Evolutionary conservation across 1,139 yeast genomes (phyloP).

Genomic region (Kazachstania sp.): DNA sequence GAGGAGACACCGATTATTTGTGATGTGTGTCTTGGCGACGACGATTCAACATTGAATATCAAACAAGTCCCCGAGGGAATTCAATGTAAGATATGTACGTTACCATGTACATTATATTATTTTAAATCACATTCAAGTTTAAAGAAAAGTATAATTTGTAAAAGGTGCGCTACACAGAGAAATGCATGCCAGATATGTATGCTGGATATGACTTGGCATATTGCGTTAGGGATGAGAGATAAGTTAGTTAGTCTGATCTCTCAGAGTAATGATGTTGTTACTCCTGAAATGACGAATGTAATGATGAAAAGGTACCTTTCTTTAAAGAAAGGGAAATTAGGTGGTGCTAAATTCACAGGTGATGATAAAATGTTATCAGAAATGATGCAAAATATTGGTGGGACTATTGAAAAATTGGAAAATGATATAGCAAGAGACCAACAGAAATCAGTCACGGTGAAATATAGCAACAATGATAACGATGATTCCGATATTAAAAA

Average conservation of each 20-base stretch:
- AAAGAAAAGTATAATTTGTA: conserved; percentile 42
- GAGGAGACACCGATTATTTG: conserved; percentile 38
- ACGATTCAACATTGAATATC: conserved; percentile 55
- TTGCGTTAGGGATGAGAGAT: conserved; percentile 72
- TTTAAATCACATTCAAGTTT: conserved; percentile 46
- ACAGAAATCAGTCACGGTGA: background rate
- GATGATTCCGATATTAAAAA: conserved; percentile 9
- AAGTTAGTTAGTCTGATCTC: conserved; percentile 66
- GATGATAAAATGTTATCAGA: conserved; percentile 31
- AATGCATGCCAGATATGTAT: conserved; percentile 87
- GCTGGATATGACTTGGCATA: conserved; percentile 70
- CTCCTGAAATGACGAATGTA: conserved; percentile 40
- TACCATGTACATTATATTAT: conserved; percentile 73
- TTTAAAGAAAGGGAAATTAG: conserved; percentile 34
- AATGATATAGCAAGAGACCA: background rate
- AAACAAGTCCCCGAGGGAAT: conserved; percentile 65
- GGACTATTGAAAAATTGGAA: conserved; percentile 5
- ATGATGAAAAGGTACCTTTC: conserved; percentile 49
- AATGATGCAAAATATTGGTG: conserved; percentile 27
- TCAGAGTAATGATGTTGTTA: conserved; percentile 39
- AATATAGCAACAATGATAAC: background rate
- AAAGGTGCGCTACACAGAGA: conserved; percentile 66
- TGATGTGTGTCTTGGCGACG: conserved; percentile 60
- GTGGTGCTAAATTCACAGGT: conserved; percentile 34
- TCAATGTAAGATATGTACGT: conserved; percentile 69